These are phyloP conservation scores for Amanita pallidorosea DNA, from an alignment of 768 basidiomycete genomes.

Conservation along the genomic window DNA sequence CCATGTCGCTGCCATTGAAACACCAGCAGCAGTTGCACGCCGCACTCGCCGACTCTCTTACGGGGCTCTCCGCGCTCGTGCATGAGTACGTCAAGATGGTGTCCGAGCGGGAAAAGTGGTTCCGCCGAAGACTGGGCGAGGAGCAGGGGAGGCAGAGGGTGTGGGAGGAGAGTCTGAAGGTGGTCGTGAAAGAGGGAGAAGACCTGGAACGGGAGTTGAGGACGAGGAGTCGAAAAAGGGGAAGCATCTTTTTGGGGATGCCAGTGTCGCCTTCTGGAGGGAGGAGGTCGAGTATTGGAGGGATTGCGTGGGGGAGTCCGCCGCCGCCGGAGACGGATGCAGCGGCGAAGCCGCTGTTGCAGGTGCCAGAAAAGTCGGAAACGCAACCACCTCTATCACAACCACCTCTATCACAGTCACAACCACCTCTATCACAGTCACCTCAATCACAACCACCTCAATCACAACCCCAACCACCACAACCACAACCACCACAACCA, in stretches of 20 bases:
- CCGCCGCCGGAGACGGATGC: neutral
- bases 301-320: neutral
- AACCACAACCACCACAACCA: neutral
- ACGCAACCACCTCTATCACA: too few relatives aligned
- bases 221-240: constrained; percentile 43
- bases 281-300: constrained; percentile 6
- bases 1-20: neutral
- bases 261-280: too few relatives aligned
- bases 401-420: too few relatives aligned
- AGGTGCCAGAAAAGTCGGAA: neutral
- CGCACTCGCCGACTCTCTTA: constrained; percentile 52
- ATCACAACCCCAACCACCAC: neutral
- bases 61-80: constrained; percentile 46
- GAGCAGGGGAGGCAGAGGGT: constrained; percentile 54
- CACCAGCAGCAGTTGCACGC: constrained; percentile 22
- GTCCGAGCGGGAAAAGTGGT: constrained; percentile 76
- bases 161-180: constrained; percentile 88
- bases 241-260: constrained; percentile 38
- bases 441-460: neutral
- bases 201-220: constrained; percentile 72
- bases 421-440: neutral
- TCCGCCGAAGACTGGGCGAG: constrained; percentile 48
- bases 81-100: constrained; percentile 61
- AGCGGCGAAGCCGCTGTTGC: neutral
- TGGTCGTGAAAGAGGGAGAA: constrained; percentile 81